These are phyloP conservation scores for Simplicillium aogashimaense DNA, from an alignment of 2,329 filamentous ascomycete species.

Conservation along the genomic window DNA sequence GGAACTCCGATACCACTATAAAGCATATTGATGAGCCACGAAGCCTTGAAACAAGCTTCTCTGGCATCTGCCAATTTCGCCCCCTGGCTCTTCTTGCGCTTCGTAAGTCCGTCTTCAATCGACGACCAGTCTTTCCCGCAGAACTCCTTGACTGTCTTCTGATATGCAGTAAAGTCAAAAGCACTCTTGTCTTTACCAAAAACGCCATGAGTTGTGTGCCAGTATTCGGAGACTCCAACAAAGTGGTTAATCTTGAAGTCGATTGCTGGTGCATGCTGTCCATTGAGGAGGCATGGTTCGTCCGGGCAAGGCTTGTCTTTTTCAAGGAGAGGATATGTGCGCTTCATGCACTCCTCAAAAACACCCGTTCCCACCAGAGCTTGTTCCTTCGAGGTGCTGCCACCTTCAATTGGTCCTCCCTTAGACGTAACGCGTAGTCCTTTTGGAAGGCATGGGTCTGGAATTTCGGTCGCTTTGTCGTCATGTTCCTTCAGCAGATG, in stretches of 20 bases:
- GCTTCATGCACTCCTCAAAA: slow-evolving; percentile 75
- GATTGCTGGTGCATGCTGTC: slow-evolving; percentile 86
- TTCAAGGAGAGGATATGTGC: slow-evolving; percentile 76
- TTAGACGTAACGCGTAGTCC: slow-evolving; percentile 65
- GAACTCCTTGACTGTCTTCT: slow-evolving; percentile 73
- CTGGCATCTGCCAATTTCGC: slow-evolving; percentile 70
- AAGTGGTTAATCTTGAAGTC: slow-evolving; percentile 98
- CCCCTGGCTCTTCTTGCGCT: slow-evolving; percentile 63
- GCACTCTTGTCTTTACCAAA: slow-evolving; percentile 72
- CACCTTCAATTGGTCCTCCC: slow-evolving; percentile 43
- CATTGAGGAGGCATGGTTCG: slow-evolving; percentile 79
- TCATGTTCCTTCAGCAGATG: slow-evolving; percentile 58
- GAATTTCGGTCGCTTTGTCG: slow-evolving; percentile 54
- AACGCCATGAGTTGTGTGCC: slow-evolving; percentile 95
- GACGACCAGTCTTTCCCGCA: slow-evolving; percentile 74
- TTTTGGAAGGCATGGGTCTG: slow-evolving; percentile 82
- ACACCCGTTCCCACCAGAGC: slow-evolving; percentile 72
- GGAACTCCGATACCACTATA: slow-evolving; percentile 95
- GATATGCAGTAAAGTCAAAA: slow-evolving; percentile 87
- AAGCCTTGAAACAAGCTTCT: slow-evolving; percentile 94
- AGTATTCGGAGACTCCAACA: slow-evolving; percentile 94
- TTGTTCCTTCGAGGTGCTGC: slow-evolving; percentile 25
- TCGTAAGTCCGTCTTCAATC: slow-evolving; percentile 57
- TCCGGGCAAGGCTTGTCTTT: slow-evolving; percentile 81
- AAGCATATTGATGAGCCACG: slow-evolving; percentile 93